Conservation (phyloP, 371 early-diverging fungal genomes). For the Capillidium rhysosporum region DNA sequence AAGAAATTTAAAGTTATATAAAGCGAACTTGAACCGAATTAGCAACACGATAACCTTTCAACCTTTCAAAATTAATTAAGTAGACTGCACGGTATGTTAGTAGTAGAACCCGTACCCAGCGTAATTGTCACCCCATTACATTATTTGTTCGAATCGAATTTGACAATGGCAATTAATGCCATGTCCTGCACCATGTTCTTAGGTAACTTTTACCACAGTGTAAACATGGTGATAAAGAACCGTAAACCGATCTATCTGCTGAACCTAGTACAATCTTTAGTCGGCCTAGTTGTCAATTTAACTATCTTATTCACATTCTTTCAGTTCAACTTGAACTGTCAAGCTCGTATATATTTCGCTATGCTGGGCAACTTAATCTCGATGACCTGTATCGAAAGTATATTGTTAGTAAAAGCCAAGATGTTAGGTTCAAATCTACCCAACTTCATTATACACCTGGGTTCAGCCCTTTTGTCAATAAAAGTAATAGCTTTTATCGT, state of each 20-base stretch:
- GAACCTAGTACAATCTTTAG: constrained; percentile 4
- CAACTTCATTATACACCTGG: neutral
- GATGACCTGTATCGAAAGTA: constrained; percentile 6
- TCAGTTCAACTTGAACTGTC: constrained; percentile 2
- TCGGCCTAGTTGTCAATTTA: constrained; percentile 6
- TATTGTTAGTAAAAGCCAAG: constrained; percentile 7
- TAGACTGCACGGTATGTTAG: too few relatives aligned
- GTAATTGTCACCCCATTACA: constrained; percentile 2
- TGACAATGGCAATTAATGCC: constrained; percentile 8
- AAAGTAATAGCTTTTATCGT: neutral
- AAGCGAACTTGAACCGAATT: too few relatives aligned
- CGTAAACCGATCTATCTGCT: constrained; percentile 11
- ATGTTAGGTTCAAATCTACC: neutral
- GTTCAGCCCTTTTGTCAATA: neutral
- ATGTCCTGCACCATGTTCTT: constrained; percentile 4
- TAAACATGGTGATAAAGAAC: constrained; percentile 24
- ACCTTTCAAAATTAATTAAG: too few relatives aligned
- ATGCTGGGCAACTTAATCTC: constrained; percentile 5
- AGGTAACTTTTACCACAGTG: constrained; percentile 7
- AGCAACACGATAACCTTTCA: too few relatives aligned
- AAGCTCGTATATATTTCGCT: constrained; percentile 3
- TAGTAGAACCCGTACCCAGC: too few relatives aligned
- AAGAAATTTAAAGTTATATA: too few relatives aligned
- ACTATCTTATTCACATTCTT: constrained; percentile 3
- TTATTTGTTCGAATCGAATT: constrained; percentile 1